phyloP scores from a whole-genome alignment of 345 rosid species.

The Sisymbrium altissimum region DNA sequence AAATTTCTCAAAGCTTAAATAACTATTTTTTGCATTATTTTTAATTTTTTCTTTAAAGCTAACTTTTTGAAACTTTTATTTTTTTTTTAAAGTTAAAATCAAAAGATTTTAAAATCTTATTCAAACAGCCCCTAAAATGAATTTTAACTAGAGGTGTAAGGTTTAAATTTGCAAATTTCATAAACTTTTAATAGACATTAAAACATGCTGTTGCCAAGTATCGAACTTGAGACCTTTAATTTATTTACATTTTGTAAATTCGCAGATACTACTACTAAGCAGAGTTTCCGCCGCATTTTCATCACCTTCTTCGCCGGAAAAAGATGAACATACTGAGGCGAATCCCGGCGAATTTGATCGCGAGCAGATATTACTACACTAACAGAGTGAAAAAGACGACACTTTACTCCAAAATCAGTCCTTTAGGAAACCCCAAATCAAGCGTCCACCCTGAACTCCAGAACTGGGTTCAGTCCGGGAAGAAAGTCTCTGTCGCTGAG shows the following conservation, averaged over 20 bases:
- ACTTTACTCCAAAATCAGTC: constrained; percentile 73
- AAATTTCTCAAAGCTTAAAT: no score
- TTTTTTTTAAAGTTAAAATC: no score
- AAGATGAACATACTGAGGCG: constrained; percentile 22
- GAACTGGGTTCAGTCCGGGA: constrained; percentile 58
- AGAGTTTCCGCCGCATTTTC: constrained; percentile 10
- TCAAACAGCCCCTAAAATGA: no score
- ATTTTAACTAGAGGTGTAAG: no score
- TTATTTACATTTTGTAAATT: neutral
- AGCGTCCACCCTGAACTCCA: constrained; percentile 73
- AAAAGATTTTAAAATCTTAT: no score
- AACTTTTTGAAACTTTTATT: no score
- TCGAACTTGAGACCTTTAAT: neutral
- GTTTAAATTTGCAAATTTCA: no score
- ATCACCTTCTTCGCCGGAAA: neutral
- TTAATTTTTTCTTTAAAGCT: no score
- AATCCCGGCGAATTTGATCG: constrained; percentile 34
- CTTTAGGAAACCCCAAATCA: constrained; percentile 56
- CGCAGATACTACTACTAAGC: neutral
- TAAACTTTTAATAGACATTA: no score
- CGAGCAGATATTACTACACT: constrained; percentile 53
- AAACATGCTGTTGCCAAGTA: neutral
- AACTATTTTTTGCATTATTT: no score
- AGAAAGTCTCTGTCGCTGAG: constrained; percentile 66
- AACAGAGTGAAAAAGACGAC: constrained; percentile 57